These are phyloP conservation scores for Inosperma sp. DNA, from an alignment of 768 basidiomycete species.

Conservation along the genomic window DNA sequence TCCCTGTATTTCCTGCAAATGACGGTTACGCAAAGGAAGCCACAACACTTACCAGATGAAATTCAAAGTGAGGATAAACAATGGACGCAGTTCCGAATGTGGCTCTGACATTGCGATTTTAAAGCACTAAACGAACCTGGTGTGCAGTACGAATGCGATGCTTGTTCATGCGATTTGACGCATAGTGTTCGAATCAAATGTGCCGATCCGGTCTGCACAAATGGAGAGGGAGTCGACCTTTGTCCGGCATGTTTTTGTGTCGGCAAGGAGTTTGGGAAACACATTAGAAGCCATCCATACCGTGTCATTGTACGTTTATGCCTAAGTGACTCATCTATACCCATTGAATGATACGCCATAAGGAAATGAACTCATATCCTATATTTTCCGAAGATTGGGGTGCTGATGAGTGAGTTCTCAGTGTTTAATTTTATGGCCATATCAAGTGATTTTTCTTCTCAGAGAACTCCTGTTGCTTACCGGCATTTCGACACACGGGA, in stretches of 20 bases:
- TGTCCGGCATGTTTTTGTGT: slow-evolving; percentile 91
- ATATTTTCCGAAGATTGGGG: slow-evolving; percentile 97
- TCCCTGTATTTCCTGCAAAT: slow-evolving; percentile 28
- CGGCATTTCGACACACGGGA: slow-evolving; percentile 78
- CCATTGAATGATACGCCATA: slow-evolving; percentile 13
- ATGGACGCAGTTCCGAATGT: slow-evolving; percentile 15
- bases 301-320: slow-evolving; percentile 71
- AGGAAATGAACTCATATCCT: slow-evolving; percentile 96
- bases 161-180: slow-evolving; percentile 83
- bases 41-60: slow-evolving; percentile 60
- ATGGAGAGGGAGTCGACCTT: slow-evolving; percentile 79
- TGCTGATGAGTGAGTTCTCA: slow-evolving; percentile 78
- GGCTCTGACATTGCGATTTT: slow-evolving; percentile 14
- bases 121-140: slow-evolving; percentile 82
- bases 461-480: slow-evolving; percentile 89
- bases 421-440: not conserved
- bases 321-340: slow-evolving; percentile 5
- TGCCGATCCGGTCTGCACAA: slow-evolving; percentile 66
- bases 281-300: slow-evolving; percentile 85
- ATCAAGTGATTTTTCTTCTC: slow-evolving; percentile 10
- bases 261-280: slow-evolving; percentile 83
- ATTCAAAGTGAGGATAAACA: slow-evolving; percentile 48
- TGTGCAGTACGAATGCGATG: slow-evolving; percentile 78
- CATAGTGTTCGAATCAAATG: slow-evolving; percentile 98
- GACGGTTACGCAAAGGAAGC: slow-evolving; percentile 66